Conservation (phyloP, 805 yeast species). For the Zygosaccharomyces rouxii region DNA sequence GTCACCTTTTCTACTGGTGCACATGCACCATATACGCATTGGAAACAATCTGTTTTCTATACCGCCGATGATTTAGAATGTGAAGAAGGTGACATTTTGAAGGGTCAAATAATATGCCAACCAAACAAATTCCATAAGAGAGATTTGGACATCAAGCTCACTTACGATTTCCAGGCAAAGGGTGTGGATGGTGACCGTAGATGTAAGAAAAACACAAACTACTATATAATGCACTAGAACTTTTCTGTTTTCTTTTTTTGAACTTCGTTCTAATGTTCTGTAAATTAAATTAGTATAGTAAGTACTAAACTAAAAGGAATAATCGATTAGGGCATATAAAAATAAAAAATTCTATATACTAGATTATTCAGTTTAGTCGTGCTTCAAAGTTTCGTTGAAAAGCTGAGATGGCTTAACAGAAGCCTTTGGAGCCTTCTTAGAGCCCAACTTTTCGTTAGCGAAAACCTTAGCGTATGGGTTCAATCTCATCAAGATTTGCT, state of each 20-base stretch:
- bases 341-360: background rate
- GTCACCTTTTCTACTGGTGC: conserved; percentile 92
- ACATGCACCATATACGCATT: conserved; percentile 88
- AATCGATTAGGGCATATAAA: conserved; percentile 2
- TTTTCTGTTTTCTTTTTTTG: background rate
- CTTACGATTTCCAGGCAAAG: conserved; percentile 43
- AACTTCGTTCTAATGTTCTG: background rate
- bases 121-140: conserved; percentile 81
- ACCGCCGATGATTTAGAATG: conserved; percentile 73
- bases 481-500: conserved; percentile 94
- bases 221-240: conserved; percentile 66
- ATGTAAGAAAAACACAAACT: conserved; percentile 53
- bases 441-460: conserved; percentile 86
- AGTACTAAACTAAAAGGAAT: background rate
- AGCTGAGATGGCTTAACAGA: conserved; percentile 68
- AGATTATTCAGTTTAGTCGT: conserved; percentile 40
- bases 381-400: conserved; percentile 64
- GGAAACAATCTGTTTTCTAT: conserved; percentile 98
- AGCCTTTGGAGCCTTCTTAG: conserved; percentile 65
- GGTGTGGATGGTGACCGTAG: conserved; percentile 48
- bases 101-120: conserved; percentile 65
- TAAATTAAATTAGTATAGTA: background rate
- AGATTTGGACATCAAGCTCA: conserved; percentile 78
- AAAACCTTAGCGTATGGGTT: conserved; percentile 99
- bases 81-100: conserved; percentile 69